These are phyloP conservation scores for Cytospora chrysosperma DNA, from an alignment of 2,329 filamentous ascomycete species.

Conservation along the genomic window DNA sequence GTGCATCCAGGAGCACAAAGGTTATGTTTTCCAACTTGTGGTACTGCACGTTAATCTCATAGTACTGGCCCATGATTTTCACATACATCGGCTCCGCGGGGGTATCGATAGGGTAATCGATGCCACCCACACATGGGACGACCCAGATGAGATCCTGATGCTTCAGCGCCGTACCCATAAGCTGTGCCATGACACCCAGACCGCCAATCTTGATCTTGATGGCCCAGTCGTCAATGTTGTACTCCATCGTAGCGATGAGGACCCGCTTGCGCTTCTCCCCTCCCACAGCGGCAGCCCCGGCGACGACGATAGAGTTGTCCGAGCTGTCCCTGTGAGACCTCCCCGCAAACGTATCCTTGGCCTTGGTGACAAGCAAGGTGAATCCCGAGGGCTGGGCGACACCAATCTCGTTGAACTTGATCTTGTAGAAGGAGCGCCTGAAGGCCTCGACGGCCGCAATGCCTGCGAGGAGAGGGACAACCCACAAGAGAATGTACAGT, in stretches of 20 bases:
- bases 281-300: conserved; percentile 20
- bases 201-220: conserved; percentile 73
- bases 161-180: conserved; percentile 65
- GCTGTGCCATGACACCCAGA: conserved; percentile 67
- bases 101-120: conserved; percentile 63
- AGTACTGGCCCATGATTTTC: conserved; percentile 59
- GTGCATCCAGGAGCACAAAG: conserved; percentile 65
- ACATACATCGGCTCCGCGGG: conserved; percentile 61
- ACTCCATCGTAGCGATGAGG: conserved; percentile 47
- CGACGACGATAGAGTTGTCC: conserved; percentile 35
- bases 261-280: conserved; percentile 30
- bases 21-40: conserved; percentile 65
- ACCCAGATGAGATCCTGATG: conserved; percentile 67
- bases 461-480: conserved; percentile 53
- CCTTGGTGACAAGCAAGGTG: conserved; percentile 29
- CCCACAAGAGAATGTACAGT: conserved; percentile 52
- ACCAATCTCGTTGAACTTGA: conserved; percentile 45
- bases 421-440: conserved; percentile 51
- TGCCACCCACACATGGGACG: conserved; percentile 59
- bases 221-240: conserved; percentile 68
- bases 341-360: conserved; percentile 16
- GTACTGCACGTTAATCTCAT: conserved; percentile 64
- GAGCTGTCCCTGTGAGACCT: conserved; percentile 43
- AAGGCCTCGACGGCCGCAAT: conserved; percentile 52
- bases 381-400: conserved; percentile 19